Base-by-base conservation (phyloP, 2,329 filamentous ascomycete genomes). In the Aspergillus bombycis region DNA sequence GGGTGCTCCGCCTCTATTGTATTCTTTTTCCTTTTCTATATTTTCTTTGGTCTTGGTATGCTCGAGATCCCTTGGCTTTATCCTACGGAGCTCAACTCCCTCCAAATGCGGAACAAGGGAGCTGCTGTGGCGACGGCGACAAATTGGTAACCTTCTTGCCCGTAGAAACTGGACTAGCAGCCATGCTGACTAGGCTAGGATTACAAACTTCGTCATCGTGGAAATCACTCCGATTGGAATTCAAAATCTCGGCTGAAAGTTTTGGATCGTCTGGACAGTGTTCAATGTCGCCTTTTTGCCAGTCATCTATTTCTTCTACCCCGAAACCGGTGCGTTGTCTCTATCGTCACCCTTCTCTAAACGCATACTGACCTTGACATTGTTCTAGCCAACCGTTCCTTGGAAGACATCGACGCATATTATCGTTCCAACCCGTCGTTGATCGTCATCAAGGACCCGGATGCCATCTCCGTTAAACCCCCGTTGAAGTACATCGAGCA, bases 11-110 rank as follows among this genome's bases (percentile, higher is more conserved):
- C 60, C 3, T 8, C 6, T 8, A 58, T 83, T 48, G 80, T 79
- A 0, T 84, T 84, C 68, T 84, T 85, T 75, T 85, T 85, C 70
- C 67, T 84, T 0, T 85, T 82, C 72, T 83, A 83, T 65, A 75
- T 83, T 41, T 81, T 81, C 69, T 85, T 85, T 68, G 82, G 81
- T 16, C 79, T 84, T 43, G 80, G 80, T 9, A 81, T 66, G 66
- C 38, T 68, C 55, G 81, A 80, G 3, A 76, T 80, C 1, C 79
- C 79, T 9, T 82, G 80, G 71, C 62, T 71, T 11, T 68, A 66
- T 52, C 60, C 59, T 19, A 79, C 81, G 1, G 82, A 85, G 61
- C 82, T 84, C 70, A 84, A 83, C 65, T 78, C 77, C 0, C 71
- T 84, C 30, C 73, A 75, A 0, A 83, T 83, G 79, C 70, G 82